These are phyloP conservation scores for Vitis rotundifolia DNA, from an alignment of 164 flowering plant genomes.

Conservation along the genomic window DNA sequence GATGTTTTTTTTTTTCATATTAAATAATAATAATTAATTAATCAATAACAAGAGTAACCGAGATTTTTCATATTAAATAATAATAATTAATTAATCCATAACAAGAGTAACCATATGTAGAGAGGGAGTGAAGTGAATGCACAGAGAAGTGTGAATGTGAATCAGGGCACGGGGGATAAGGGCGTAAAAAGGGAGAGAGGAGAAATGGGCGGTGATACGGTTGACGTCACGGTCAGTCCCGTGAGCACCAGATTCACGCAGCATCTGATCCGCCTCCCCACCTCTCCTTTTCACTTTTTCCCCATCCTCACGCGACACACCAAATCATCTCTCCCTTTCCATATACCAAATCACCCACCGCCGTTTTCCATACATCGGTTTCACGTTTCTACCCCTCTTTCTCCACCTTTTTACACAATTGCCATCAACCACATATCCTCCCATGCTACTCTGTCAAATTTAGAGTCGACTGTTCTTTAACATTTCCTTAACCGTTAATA, in stretches of 20 bases:
- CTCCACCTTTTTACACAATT: neutral
- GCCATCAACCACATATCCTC: neutral
- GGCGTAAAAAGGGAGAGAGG: neutral
- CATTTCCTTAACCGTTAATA: neutral
- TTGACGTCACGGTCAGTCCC: conserved; percentile 20
- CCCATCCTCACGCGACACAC: neutral
- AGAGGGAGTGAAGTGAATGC: too few species aligned
- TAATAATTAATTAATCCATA: too few species aligned
- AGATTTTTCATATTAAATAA: too few species aligned
- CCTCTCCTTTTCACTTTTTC: conserved; percentile 5
- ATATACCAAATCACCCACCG: neutral
- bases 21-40: too few species aligned
- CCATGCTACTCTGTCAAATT: neutral
- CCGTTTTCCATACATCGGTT: neutral
- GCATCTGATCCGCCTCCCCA: conserved; percentile 17
- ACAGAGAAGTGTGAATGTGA: too few species aligned
- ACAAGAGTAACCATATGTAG: too few species aligned
- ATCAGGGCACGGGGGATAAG: conserved; percentile 5
- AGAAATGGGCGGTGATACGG: neutral
- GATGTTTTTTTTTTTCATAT: too few species aligned
- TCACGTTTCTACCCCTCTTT: neutral
- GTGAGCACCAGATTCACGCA: conserved; percentile 20
- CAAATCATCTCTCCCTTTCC: neutral
- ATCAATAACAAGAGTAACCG: too few species aligned
- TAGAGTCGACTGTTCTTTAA: neutral